These are phyloP conservation scores for Podosphaera aphanis DNA, from an alignment of 2,329 filamentous ascomycete genomes.

Conservation along the genomic window DNA sequence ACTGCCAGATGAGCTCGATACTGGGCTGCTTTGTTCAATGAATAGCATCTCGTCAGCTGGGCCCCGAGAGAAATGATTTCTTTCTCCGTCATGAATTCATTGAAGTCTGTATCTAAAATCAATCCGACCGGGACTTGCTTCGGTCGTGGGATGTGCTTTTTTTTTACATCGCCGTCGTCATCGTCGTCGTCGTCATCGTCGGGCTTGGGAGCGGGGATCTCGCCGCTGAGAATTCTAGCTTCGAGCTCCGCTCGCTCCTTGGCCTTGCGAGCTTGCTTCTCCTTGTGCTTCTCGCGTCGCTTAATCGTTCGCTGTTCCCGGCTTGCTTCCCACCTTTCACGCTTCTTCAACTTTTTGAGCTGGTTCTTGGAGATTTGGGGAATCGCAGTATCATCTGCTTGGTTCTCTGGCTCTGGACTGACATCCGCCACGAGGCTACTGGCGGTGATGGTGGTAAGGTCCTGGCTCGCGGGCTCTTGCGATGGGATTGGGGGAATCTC, in stretches of 20 bases:
- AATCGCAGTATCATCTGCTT: slow-evolving; percentile 1
- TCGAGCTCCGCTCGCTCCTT: slow-evolving; percentile 21
- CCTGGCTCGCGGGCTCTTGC: background rate
- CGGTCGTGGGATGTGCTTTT: slow-evolving; percentile 7
- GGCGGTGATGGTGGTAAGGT: background rate
- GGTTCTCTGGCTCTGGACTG: background rate
- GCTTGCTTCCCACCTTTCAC: slow-evolving; percentile 52
- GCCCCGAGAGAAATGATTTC: slow-evolving; percentile 63
- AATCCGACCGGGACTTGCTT: slow-evolving; percentile 52
- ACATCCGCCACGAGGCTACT: no score
- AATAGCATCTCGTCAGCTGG: slow-evolving; percentile 74
- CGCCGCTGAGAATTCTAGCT: slow-evolving; percentile 17
- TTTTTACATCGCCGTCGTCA: slow-evolving; percentile 1
- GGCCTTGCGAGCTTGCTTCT: slow-evolving; percentile 26
- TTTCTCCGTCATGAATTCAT: slow-evolving; percentile 67
- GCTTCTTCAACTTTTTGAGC: slow-evolving; percentile 51
- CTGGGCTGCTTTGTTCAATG: slow-evolving; percentile 50
- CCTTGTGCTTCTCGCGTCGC: slow-evolving; percentile 28
- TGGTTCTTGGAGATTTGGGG: slow-evolving; percentile 56
- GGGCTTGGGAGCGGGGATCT: background rate
- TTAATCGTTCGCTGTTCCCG: slow-evolving; percentile 32
- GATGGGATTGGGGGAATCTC: background rate
- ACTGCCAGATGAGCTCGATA: slow-evolving; percentile 53
- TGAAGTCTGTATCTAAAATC: slow-evolving; percentile 79
- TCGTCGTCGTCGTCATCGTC: slow-evolving; percentile 5